These are phyloP conservation scores for Pulveroboletus sp. DNA, from an alignment of 768 basidiomycete species.

Conservation along the genomic window DNA sequence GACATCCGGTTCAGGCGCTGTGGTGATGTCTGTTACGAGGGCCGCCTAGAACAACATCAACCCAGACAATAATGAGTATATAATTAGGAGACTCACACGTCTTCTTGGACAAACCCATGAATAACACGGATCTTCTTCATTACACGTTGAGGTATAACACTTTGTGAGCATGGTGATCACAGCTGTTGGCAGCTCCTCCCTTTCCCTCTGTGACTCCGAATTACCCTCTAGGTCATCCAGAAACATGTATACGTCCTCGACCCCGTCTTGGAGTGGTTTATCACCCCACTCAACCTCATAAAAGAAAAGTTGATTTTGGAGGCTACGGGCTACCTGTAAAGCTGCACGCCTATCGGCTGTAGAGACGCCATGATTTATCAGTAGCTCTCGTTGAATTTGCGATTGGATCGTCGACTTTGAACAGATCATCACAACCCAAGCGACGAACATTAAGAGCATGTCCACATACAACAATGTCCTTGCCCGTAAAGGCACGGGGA, in stretches of 20 bases:
- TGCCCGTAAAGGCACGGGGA: constrained; percentile 87
- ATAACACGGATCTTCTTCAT: constrained; percentile 77
- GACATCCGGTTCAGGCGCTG: constrained; percentile 25
- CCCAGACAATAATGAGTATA: background rate
- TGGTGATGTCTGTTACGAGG: constrained; percentile 18
- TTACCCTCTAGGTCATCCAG: constrained; percentile 72
- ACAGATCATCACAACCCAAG: constrained; percentile 3
- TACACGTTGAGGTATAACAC: constrained; percentile 87
- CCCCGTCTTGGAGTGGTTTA: constrained; percentile 73
- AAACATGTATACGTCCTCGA: constrained; percentile 93
- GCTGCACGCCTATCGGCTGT: constrained; percentile 79
- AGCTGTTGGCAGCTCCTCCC: constrained; percentile 78
- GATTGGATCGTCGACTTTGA: constrained; percentile 80
- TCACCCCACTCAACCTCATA: constrained; percentile 96
- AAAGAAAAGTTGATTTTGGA: constrained; percentile 92
- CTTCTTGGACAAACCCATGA: constrained; percentile 70
- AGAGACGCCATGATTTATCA: constrained; percentile 67
- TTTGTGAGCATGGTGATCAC: constrained; percentile 85
- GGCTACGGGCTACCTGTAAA: constrained; percentile 80
- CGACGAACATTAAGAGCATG: background rate
- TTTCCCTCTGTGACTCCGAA: constrained; percentile 55
- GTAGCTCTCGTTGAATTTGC: constrained; percentile 79
- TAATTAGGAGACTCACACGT: constrained; percentile 39
- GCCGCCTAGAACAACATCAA: constrained; percentile 23
- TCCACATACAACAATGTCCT: constrained; percentile 83